Percentiles rank a stretch among this genome's conserved stretches.
Evolutionary conservation across 1,139 yeast genomes (phyloP).

Genomic region (Scheffersomyces lignicola): DNA sequence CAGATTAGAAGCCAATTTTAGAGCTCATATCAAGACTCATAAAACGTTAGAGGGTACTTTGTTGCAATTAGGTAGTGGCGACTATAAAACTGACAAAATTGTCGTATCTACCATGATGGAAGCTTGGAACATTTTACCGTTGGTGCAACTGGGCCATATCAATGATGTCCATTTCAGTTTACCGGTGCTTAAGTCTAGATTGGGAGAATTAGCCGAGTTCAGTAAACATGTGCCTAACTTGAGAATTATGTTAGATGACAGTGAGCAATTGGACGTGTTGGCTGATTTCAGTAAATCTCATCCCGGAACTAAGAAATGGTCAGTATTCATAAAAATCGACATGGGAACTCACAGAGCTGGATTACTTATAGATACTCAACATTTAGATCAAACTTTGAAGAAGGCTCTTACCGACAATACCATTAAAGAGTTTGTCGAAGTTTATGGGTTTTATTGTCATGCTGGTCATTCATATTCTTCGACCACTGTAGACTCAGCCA

Average conservation of each 20-base stretch:
- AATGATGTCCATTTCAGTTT: slow-evolving; percentile 65
- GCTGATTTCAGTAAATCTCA: slow-evolving; percentile 29
- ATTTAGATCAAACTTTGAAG: slow-evolving; percentile 28
- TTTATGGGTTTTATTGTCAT: slow-evolving; percentile 75
- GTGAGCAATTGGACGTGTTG: slow-evolving; percentile 54
- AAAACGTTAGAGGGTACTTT: slow-evolving; percentile 46
- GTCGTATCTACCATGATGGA: slow-evolving; percentile 73
- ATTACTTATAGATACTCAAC: slow-evolving; percentile 31
- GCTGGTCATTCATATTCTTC: slow-evolving; percentile 75
- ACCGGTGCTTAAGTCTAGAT: slow-evolving; percentile 57
- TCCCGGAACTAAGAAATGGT: slow-evolving; percentile 42
- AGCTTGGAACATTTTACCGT: slow-evolving; percentile 48
- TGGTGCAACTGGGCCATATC: slow-evolving; percentile 42
- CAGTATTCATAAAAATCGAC: slow-evolving; percentile 56
- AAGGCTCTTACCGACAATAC: slow-evolving; percentile 19
- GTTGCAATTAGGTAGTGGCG: slow-evolving; percentile 26
- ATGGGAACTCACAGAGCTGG: slow-evolving; percentile 72
- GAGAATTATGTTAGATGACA: slow-evolving; percentile 62
- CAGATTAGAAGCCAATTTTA: slow-evolving; percentile 36
- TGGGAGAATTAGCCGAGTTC: slow-evolving; percentile 52
- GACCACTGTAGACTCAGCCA: slow-evolving; percentile 47
- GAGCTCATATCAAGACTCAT: slow-evolving; percentile 79
- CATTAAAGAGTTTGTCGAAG: slow-evolving; percentile 28
- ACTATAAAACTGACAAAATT: slow-evolving; percentile 39
- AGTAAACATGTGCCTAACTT: slow-evolving; percentile 40